A percentile compares a stretch with the other conserved stretches of the same genome.
phyloP scores from a whole-genome alignment of 139 green algal genomes.

The Chlamydomonas sp. region DNA sequence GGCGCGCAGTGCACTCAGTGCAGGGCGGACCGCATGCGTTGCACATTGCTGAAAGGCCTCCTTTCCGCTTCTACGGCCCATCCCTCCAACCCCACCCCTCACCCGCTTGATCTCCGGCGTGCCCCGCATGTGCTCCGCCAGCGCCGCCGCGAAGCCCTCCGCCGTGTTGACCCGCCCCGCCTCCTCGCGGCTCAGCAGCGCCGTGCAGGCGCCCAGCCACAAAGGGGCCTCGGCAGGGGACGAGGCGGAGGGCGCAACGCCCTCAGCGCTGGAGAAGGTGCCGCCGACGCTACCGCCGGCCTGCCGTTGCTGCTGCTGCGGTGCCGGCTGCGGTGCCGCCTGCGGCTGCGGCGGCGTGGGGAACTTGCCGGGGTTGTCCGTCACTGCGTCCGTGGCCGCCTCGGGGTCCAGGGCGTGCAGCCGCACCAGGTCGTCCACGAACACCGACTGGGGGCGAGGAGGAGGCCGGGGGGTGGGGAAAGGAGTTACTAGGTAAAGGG shows the following conservation, averaged over 20 bases:
- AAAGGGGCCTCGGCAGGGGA: neutral
- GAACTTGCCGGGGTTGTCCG: neutral
- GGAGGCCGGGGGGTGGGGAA: too few relatives aligned
- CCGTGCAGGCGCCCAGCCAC: neutral
- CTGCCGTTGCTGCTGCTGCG: neutral
- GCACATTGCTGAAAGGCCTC: neutral
- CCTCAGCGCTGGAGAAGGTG: too few relatives aligned
- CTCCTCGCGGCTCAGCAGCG: slow-evolving; percentile 3
- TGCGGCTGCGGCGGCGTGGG: neutral
- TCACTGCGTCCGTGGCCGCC: slow-evolving; percentile 10
- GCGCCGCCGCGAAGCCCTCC: slow-evolving; percentile 22
- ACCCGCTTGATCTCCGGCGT: neutral
- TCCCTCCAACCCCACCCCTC: neutral
- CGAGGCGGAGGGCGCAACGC: neutral
- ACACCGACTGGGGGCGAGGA: neutral
- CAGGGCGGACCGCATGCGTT: neutral
- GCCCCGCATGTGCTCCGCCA: slow-evolving; percentile 12
- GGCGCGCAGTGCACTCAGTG: too few relatives aligned
- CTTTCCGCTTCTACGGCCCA: neutral
- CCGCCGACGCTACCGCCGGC: neutral
- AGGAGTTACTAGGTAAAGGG: neutral
- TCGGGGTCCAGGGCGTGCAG: slow-evolving; percentile 7
- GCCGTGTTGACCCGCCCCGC: slow-evolving; percentile 9
- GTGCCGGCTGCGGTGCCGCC: neutral
- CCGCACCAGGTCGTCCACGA: slow-evolving; percentile 21